Conservation (phyloP, 2,329 filamentous ascomycete genomes). For the Penicillium sp. region DNA sequence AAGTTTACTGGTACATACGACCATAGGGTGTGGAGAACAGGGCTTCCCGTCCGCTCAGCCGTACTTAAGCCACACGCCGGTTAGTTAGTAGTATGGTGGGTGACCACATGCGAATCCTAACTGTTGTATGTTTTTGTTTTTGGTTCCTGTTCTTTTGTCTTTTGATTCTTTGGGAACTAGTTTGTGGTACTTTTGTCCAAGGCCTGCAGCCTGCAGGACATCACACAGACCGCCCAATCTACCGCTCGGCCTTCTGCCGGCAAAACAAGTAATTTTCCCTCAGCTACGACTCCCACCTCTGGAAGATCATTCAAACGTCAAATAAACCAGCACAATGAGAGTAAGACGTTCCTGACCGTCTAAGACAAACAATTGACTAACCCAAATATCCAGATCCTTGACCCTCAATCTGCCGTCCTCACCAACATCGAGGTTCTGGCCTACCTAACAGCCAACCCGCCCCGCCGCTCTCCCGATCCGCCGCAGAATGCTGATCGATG, state of each 20-base stretch:
- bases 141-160: no score
- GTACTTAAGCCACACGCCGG: no score
- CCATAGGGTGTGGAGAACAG: no score
- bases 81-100: no score
- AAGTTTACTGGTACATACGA: no score
- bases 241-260: conserved; percentile 20
- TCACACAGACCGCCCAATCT: neutral
- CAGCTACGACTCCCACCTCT: neutral
- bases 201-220: neutral
- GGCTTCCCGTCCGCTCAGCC: no score
- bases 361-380: neutral
- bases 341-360: conserved; percentile 7
- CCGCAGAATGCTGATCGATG: conserved; percentile 35
- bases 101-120: no score
- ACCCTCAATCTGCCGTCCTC: conserved; percentile 46
- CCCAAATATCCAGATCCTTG: conserved; percentile 36
- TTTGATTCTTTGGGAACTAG: no score
- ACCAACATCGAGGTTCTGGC: conserved; percentile 48
- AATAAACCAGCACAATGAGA: conserved; percentile 25
- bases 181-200: neutral
- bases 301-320: conserved; percentile 3
- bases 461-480: conserved; percentile 41
- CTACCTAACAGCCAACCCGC: conserved; percentile 43
- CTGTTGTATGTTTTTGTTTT: no score
- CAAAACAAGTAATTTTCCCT: conserved; percentile 27